Conservation (phyloP, 805 yeast species). For the Candida patagonica region DNA sequence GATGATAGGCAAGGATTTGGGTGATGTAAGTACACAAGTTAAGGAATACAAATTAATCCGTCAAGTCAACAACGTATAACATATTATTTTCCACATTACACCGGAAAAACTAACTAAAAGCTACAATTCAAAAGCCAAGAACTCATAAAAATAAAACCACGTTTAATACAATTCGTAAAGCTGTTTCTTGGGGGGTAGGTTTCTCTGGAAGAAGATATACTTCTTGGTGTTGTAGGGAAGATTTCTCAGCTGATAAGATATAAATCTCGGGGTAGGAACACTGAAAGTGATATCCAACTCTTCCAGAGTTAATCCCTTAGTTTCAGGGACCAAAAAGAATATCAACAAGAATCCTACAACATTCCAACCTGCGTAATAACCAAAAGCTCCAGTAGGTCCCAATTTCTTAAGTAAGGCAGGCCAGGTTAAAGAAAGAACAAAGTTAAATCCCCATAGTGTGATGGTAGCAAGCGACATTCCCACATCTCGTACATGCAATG, state of each 20-base stretch:
- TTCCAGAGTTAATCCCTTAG: slow-evolving; percentile 63
- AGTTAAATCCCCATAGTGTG: slow-evolving; percentile 41
- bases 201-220: slow-evolving; percentile 16
- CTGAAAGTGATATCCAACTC: slow-evolving; percentile 67
- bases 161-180: slow-evolving; percentile 14
- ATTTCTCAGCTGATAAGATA: slow-evolving; percentile 36
- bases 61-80: too few species aligned
- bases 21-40: too few species aligned
- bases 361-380: slow-evolving; percentile 85
- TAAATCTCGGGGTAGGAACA: slow-evolving; percentile 45
- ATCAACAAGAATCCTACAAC: slow-evolving; percentile 59
- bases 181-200: slow-evolving; percentile 13
- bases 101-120: too few species aligned
- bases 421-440: slow-evolving; percentile 67
- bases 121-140: not conserved
- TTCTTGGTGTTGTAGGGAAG: slow-evolving; percentile 19
- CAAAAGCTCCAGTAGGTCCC: slow-evolving; percentile 77
- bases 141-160: not conserved
- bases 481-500: slow-evolving; percentile 67
- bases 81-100: too few species aligned
- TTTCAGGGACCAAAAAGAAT: slow-evolving; percentile 48
- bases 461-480: slow-evolving; percentile 78
- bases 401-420: slow-evolving; percentile 59
- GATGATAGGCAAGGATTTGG: too few species aligned
- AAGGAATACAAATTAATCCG: too few species aligned